Base-by-base conservation (phyloP, 2,329 filamentous ascomycete species). In the Microcyclospora pomicola region DNA sequence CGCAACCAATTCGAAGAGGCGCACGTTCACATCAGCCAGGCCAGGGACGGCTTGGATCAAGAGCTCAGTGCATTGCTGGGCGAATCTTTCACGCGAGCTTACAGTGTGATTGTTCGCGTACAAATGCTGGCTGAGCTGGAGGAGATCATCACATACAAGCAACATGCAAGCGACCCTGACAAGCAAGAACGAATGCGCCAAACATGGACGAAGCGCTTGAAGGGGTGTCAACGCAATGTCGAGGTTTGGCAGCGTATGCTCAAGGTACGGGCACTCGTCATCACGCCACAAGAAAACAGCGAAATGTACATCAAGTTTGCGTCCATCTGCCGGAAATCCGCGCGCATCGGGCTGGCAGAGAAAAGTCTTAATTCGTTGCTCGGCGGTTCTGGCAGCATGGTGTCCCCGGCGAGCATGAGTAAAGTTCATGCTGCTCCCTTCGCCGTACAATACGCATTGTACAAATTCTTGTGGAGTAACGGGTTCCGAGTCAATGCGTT, bases 271-370 rank as follows among this genome's bases (percentile, higher is more conserved):
- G 83, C 86, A 14, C 70, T 99, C 36, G 91, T 99, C 42, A 88
- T 96, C 43, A 80, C 80, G 1, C 88, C 92, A 0, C 76, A 76
- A 27, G 87, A 99, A 58, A 95, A 95, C 53, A 85, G 93, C 69
- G 83, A 93, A 53, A 98, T 98, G 86, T 95, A 87, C 78, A 96
- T 98, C 67, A 99, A 98, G 59, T 98, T 95, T 58, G 84, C 91
- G 52, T 98, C 96, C 52, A 75, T 98, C 5, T 99, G 92, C 61
- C 82, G 92, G 52, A 99, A 98, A 61, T 94, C 88, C 33, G 82
- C 85, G 41, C 81, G 91, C 24, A 87, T 88, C 71, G 88, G 91
- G 9, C 73, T 99, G 35, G 91, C 91, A 1, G 91, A 98, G 63
- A 92, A 94, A 63, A 92, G 87, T 9, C 67, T 99, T 37, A 87